phyloP scores from a whole-genome alignment of 108 stramenopile species.

The Cyclostephanos invisitatus region DNA sequence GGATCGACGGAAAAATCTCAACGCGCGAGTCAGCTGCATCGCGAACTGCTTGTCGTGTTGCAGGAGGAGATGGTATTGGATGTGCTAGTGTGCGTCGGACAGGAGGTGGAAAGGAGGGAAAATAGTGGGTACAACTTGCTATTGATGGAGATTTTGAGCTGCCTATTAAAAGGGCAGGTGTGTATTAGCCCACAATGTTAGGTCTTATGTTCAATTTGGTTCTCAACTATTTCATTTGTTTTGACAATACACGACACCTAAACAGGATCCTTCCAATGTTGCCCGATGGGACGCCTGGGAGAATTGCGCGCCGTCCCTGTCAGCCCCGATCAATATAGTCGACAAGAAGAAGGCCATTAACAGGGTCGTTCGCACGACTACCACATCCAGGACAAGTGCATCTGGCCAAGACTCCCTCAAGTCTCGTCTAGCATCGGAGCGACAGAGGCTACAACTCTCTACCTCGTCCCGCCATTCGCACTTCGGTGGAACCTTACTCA shows the following conservation, averaged over 20 bases:
- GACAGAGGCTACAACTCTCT: constrained; percentile 34
- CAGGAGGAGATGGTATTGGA: constrained; percentile 85
- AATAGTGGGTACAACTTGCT: constrained; percentile 85
- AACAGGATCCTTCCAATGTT: constrained; percentile 45
- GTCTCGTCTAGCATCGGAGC: constrained; percentile 61
- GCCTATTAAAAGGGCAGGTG: constrained; percentile 64
- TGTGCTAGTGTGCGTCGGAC: constrained; percentile 71
- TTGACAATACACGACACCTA: neutral
- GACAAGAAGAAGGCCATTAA: constrained; percentile 15
- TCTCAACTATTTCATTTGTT: neutral
- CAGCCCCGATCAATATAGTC: constrained; percentile 17
- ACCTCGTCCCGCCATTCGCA: constrained; percentile 73
- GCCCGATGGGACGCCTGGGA: constrained; percentile 20
- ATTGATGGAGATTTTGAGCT: constrained; percentile 84
- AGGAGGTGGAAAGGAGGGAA: constrained; percentile 77
- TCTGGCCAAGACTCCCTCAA: constrained; percentile 32
- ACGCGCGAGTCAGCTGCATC: constrained; percentile 53
- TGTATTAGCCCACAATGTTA: neutral
- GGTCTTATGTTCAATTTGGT: neutral
- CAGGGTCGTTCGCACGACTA: constrained; percentile 13
- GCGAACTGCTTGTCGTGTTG: constrained; percentile 71
- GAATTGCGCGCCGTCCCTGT: constrained; percentile 1
- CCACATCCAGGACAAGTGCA: constrained; percentile 20
- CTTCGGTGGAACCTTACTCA: constrained; percentile 82
- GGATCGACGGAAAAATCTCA: constrained; percentile 50